Conservation (phyloP, 78 protist genomes). For the Trichosphaerium sp. region DNA sequence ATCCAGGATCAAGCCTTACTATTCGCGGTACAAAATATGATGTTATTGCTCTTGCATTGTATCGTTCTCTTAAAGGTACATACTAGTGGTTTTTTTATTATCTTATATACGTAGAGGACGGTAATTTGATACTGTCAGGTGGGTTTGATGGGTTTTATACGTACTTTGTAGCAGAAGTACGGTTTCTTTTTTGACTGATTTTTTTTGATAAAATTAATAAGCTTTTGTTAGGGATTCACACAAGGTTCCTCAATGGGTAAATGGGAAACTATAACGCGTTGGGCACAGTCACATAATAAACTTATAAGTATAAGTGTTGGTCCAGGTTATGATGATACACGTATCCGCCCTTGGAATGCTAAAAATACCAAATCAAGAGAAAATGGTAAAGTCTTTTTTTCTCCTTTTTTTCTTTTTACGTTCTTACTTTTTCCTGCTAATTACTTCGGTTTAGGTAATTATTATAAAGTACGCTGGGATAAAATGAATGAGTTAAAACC, state of each 20-base stretch:
- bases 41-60: background rate
- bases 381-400: too few relatives aligned
- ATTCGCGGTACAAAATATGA: constrained; percentile 12
- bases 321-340: constrained; percentile 40
- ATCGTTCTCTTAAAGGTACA: background rate
- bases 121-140: background rate
- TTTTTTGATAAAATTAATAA: background rate
- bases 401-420: too few relatives aligned
- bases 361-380: too few relatives aligned
- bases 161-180: constrained; percentile 24
- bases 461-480: too few relatives aligned
- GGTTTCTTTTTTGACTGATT: background rate
- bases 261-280: background rate
- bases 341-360: too few relatives aligned
- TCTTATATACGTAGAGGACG: background rate
- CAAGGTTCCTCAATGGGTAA: constrained; percentile 27
- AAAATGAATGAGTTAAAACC: too few relatives aligned
- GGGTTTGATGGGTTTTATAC: constrained; percentile 50
- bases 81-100: background rate
- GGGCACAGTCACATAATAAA: background rate
- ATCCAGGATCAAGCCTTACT: background rate
- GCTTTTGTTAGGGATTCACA: background rate
- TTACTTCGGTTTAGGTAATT: too few relatives aligned
- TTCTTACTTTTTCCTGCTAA: too few relatives aligned
- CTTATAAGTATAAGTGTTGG: constrained; percentile 30